Percentiles rank a stretch among this genome's conserved stretches.
These are phyloP conservation scores for Leccinum proliferum DNA, from an alignment of 1,284 basidiomycete species.

Conservation along the genomic window DNA sequence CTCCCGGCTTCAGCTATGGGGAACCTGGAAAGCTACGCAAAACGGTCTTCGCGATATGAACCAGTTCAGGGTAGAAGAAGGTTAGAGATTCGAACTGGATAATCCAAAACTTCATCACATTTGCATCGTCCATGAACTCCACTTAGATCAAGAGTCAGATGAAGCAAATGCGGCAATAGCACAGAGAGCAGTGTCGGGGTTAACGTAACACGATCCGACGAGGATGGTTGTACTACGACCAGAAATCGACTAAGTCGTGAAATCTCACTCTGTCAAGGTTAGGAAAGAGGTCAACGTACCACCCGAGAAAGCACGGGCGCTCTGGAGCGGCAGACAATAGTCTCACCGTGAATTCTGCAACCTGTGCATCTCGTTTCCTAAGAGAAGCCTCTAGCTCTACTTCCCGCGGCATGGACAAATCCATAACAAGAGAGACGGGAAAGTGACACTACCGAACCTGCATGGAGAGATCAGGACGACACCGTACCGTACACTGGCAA, in stretches of 20 bases:
- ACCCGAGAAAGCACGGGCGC: constrained; percentile 14
- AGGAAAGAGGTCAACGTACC: constrained; percentile 16
- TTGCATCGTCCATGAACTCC: too few relatives aligned
- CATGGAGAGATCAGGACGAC: constrained; percentile 11
- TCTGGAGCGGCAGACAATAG: constrained; percentile 3
- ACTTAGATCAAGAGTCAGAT: too few relatives aligned
- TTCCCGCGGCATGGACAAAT: constrained; percentile 66
- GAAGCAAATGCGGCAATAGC: constrained; percentile 46
- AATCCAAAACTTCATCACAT: too few relatives aligned
- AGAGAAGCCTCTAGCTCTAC: constrained; percentile 72
- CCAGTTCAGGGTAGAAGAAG: too few relatives aligned
- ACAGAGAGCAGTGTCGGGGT: constrained; percentile 64
- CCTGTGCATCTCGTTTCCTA: constrained; percentile 63
- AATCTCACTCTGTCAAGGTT: constrained; percentile 56
- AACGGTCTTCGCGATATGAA: too few relatives aligned
- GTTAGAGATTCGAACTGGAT: too few relatives aligned
- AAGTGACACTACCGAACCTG: constrained; percentile 13
- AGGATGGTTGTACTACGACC: constrained; percentile 47
- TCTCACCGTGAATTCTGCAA: constrained; percentile 64
- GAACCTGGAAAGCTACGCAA: too few relatives aligned
- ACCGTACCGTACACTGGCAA: constrained; percentile 2
- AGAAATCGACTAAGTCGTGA: constrained; percentile 59
- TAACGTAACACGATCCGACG: constrained; percentile 56
- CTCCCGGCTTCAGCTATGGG: too few relatives aligned
- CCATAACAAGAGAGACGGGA: constrained; percentile 39